These are phyloP conservation scores for Glycine soja DNA, from an alignment of 306 rosid species.

Conservation along the genomic window DNA sequence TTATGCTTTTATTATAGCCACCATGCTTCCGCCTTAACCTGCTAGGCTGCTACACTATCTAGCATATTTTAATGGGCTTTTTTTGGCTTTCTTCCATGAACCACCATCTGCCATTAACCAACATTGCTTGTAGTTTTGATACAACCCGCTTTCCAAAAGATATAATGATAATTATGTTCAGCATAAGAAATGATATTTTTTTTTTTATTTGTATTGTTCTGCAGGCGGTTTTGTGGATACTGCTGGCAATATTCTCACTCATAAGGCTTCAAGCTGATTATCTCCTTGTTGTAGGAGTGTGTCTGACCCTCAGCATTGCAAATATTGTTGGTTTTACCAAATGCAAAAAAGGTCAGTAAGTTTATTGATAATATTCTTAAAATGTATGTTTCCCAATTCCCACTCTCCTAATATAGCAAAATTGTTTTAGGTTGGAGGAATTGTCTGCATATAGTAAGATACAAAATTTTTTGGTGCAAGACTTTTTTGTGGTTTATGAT, in stretches of 20 bases:
- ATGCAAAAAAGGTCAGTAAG: constrained; percentile 85
- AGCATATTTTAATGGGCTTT: no score
- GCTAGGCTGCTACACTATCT: no score
- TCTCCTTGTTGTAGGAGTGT: constrained; percentile 94
- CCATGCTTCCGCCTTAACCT: no score
- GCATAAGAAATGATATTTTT: constrained; percentile 9
- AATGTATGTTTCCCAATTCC: background rate
- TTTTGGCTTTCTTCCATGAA: no score
- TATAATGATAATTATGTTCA: background rate
- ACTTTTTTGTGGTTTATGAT: background rate
- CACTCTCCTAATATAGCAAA: background rate
- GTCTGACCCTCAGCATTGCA: constrained; percentile 93
- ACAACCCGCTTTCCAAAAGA: background rate
- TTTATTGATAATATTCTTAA: constrained; percentile 38
- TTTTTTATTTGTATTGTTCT: constrained; percentile 34
- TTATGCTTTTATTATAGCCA: background rate
- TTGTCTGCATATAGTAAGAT: background rate
- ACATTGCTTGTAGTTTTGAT: background rate
- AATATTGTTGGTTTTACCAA: constrained; percentile 95
- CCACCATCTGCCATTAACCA: no score
- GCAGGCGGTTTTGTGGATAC: constrained; percentile 82
- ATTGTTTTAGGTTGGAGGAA: constrained; percentile 1
- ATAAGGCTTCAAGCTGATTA: constrained; percentile 98
- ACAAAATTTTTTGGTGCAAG: constrained; percentile 13
- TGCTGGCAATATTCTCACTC: constrained; percentile 90